Evolutionary conservation across 2,329 filamentous ascomycete species (phyloP), one percentile per base, ranked within the genome.

Genomic region (Aspergillus neoniger): DNA sequence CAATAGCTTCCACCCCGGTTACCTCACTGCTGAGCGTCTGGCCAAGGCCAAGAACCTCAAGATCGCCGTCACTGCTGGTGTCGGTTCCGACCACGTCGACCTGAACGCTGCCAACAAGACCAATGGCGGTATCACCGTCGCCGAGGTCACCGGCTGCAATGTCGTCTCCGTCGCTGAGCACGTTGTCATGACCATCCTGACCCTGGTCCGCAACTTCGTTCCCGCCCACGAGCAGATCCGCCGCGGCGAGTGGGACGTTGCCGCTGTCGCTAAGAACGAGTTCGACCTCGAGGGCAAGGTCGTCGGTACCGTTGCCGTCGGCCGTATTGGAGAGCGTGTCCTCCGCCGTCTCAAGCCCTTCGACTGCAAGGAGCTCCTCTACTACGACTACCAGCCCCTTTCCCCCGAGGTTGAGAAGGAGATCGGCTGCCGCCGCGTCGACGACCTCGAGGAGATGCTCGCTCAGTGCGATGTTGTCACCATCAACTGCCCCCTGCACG

Each of bases 1-100:
- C 9, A 47, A 58, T 70, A 96, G 91, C 76, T 98, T 98, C 89
- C 94, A 98, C 85, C 94, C 94, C 57, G 95, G 94, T 67, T 99
- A 99, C 85, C 90, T 99, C 61, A 98, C 91, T 53, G 92, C 91
- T 57, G 94, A 98, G 84, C 93, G 95, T 76, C 88, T 99, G 59
- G 92, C 92, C 73, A 96, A 95, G 84, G 95, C 95, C 70, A 98
- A 98, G 90, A 98, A 99, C 61, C 90, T 99, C 74, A 98, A 98
- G 88, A 84, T 99, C 64, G 94, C 94, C 77, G 82, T 99, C 79
- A 99, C 95, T 55, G 95, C 95, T 71, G 95, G 95, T 83, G 96
- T 99, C 76, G 95, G 95, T 69, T 98, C 94, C 55, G 95, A 99
- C 83, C 95, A 99, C 81, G 91, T 99, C 77, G 95, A 99, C 82